These are phyloP conservation scores for Ceratobasidium sp. DNA, from an alignment of 1,284 basidiomycete species.

Conservation along the genomic window DNA sequence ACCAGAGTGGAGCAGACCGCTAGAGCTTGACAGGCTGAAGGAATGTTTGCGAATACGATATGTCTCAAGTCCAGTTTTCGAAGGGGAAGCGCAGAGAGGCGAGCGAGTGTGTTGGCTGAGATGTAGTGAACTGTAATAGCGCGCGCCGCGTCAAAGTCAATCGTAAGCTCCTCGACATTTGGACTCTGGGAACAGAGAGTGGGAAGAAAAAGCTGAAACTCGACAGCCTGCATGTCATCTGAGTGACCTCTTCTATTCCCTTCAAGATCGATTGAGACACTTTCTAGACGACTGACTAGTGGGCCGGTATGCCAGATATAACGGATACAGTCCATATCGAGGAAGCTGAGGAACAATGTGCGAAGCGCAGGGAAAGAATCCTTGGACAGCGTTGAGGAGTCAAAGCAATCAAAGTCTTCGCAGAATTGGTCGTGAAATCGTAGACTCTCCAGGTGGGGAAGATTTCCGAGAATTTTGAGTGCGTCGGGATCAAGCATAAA, in stretches of 20 bases:
- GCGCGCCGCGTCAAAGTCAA: not conserved
- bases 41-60: not conserved
- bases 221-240: too few relatives aligned
- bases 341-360: not conserved
- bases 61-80: not conserved
- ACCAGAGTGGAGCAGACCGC: not conserved
- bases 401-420: not conserved
- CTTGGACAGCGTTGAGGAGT: not conserved
- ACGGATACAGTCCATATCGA: not conserved
- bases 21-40: not conserved
- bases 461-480: not conserved
- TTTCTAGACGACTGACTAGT: not conserved
- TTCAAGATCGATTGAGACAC: not conserved
- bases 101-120: not conserved
- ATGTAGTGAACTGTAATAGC: not conserved
- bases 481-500: not conserved
- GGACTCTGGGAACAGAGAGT: not conserved
- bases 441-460: not conserved
- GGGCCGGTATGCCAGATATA: not conserved
- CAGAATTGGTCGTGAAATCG: not conserved
- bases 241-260: not conserved
- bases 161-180: not conserved
- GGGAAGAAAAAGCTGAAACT: not conserved
- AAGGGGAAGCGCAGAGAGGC: not conserved
- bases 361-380: not conserved